Conservation (phyloP, 441 rosid genomes). For the Gossypium davidsonii region DNA sequence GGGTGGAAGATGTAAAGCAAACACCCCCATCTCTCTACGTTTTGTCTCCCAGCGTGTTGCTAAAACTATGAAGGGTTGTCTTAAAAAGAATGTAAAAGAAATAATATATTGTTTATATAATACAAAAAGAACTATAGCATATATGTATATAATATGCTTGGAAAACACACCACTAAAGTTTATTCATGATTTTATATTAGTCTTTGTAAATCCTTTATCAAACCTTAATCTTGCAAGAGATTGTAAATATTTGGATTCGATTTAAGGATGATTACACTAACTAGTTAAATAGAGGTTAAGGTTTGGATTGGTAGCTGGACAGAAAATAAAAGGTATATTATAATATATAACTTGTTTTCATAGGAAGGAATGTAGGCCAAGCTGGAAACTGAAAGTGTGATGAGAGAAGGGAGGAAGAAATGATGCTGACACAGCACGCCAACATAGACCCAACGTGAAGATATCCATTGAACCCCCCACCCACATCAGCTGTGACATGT, state of each 20-base stretch:
- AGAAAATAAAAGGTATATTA: no score
- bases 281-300: no score
- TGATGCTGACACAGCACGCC: neutral
- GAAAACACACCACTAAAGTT: neutral
- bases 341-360: neutral
- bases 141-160: neutral
- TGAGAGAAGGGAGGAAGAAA: slow-evolving; percentile 6
- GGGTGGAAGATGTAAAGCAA: slow-evolving; percentile 15
- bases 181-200: neutral
- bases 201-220: neutral
- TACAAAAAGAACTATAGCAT: neutral
- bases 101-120: neutral
- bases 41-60: neutral
- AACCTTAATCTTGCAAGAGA: neutral
- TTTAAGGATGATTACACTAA: no score
- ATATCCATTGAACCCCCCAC: neutral
- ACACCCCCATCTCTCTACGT: neutral
- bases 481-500: slow-evolving; percentile 31
- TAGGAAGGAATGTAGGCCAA: neutral
- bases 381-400: slow-evolving; percentile 2
- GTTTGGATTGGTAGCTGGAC: no score
- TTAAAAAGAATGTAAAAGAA: neutral
- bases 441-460: slow-evolving; percentile 17
- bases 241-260: no score
- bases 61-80: neutral